Conservation (phyloP, 192 early-diverging fungal species). For the Podila minutissima region DNA sequence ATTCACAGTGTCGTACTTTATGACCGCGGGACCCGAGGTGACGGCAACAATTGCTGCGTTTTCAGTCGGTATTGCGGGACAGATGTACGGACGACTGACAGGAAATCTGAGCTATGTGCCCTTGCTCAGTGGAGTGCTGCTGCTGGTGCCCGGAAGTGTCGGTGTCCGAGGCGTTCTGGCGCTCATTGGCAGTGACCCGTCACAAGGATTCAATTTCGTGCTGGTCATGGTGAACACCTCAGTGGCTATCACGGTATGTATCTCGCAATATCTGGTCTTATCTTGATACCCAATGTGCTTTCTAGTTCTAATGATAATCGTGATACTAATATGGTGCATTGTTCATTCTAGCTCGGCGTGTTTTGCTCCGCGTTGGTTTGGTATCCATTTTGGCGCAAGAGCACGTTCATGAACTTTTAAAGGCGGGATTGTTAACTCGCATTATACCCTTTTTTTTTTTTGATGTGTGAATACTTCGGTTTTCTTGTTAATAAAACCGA, state of each 20-base stretch:
- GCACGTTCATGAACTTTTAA: slow-evolving; percentile 52
- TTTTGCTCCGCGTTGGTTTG: slow-evolving; percentile 37
- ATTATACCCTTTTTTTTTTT: not conserved
- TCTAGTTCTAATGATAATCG: too few relatives aligned
- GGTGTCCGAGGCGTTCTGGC: slow-evolving; percentile 68
- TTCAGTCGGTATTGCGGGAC: slow-evolving; percentile 81
- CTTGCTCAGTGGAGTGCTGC: slow-evolving; percentile 81
- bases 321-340: not conserved
- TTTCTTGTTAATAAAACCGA: too few relatives aligned
- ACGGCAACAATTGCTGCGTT: slow-evolving; percentile 76
- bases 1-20: slow-evolving; percentile 72
- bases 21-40: slow-evolving; percentile 64
- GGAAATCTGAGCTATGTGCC: slow-evolving; percentile 81
- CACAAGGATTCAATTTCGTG: slow-evolving; percentile 59
- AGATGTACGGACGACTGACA: slow-evolving; percentile 79
- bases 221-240: slow-evolving; percentile 68
- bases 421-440: not conserved
- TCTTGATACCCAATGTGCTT: not conserved
- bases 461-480: not conserved
- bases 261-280: slow-evolving; percentile 12
- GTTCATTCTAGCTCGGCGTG: slow-evolving; percentile 23
- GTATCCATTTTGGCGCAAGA: slow-evolving; percentile 52
- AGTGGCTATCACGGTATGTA: slow-evolving; percentile 65
- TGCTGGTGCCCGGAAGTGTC: slow-evolving; percentile 87
- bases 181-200: slow-evolving; percentile 64